A percentile compares a stretch with the other conserved stretches of the same genome.
Evolutionary conservation across 805 yeast species (phyloP).

Genomic region (Candida ortonii): DNA sequence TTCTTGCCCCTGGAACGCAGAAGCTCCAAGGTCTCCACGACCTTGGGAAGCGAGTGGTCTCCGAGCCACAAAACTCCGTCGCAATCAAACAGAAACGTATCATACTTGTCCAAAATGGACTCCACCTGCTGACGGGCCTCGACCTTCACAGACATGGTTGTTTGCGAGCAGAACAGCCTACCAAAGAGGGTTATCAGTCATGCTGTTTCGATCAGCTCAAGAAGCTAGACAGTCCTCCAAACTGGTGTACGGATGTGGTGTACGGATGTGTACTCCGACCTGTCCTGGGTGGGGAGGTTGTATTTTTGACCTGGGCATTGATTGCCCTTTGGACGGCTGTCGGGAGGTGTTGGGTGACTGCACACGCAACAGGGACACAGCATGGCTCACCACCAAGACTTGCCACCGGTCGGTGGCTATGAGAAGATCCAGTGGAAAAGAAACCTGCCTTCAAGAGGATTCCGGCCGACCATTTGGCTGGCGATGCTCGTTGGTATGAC

Average conservation of each 20-base stretch:
- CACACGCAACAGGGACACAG: too few relatives aligned
- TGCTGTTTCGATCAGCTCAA: too few relatives aligned
- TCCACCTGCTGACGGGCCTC: slow-evolving; percentile 46
- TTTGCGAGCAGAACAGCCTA: neutral
- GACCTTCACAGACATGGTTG: slow-evolving; percentile 48
- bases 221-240: too few relatives aligned
- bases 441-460: slow-evolving; percentile 81
- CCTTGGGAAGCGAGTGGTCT: slow-evolving; percentile 70
- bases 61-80: slow-evolving; percentile 98
- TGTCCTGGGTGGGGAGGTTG: too few relatives aligned
- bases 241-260: too few relatives aligned
- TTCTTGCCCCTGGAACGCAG: slow-evolving; percentile 58
- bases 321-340: too few relatives aligned
- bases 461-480: slow-evolving; percentile 71
- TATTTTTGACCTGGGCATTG: too few relatives aligned
- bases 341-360: too few relatives aligned
- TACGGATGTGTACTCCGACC: too few relatives aligned
- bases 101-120: slow-evolving; percentile 60
- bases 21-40: slow-evolving; percentile 68
- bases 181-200: too few relatives aligned
- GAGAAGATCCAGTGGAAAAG: slow-evolving; percentile 88
- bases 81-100: slow-evolving; percentile 91
- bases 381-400: slow-evolving; percentile 54
- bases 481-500: slow-evolving; percentile 61
- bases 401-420: slow-evolving; percentile 86